A percentile compares a stretch with the other conserved stretches of the same genome.
phyloP scores from a whole-genome alignment of 2,329 filamentous ascomycete genomes.

The Scedosporium aurantiacum region DNA sequence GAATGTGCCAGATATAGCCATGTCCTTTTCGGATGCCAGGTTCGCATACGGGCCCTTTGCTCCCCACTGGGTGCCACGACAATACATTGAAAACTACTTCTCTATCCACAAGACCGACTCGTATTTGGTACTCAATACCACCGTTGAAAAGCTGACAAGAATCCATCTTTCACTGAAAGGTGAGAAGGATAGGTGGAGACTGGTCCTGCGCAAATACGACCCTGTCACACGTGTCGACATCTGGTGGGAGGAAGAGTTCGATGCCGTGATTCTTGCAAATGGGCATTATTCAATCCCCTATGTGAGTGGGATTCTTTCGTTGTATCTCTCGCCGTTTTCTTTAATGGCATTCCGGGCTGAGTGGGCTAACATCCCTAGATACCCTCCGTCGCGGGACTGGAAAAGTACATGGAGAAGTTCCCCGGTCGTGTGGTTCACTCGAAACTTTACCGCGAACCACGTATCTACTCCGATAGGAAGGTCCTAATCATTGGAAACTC shows the following conservation, averaged over 20 bases:
- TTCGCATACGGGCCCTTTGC: constrained; percentile 46
- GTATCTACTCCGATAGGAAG: constrained; percentile 20
- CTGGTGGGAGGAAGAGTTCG: constrained; percentile 43
- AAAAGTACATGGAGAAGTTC: constrained; percentile 24
- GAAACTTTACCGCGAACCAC: constrained; percentile 31
- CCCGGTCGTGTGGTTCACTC: constrained; percentile 32
- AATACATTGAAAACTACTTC: constrained; percentile 47
- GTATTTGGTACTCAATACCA: constrained; percentile 36
- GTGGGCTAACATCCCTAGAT: constrained; percentile 20
- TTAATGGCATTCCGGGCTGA: not conserved
- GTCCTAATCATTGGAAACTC: constrained; percentile 32
- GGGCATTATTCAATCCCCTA: constrained; percentile 33
- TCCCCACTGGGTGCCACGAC: constrained; percentile 41
- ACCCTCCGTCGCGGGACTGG: constrained; percentile 32
- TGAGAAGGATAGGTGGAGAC: constrained; percentile 26
- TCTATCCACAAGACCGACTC: constrained; percentile 35
- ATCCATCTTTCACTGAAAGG: constrained; percentile 12
- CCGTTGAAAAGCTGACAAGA: constrained; percentile 36
- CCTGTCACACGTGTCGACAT: constrained; percentile 29
- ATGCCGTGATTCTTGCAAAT: constrained; percentile 31
- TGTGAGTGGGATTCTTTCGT: constrained; percentile 20
- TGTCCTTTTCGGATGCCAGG: constrained; percentile 40
- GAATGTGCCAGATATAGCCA: constrained; percentile 45
- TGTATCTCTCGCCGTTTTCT: not conserved
- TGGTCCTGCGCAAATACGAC: constrained; percentile 37